A percentile compares a stretch with the other conserved stretches of the same genome.
These are phyloP conservation scores for Otatea glauca DNA, from an alignment of 176 grass and related monocot genomes.

Conservation along the genomic window DNA sequence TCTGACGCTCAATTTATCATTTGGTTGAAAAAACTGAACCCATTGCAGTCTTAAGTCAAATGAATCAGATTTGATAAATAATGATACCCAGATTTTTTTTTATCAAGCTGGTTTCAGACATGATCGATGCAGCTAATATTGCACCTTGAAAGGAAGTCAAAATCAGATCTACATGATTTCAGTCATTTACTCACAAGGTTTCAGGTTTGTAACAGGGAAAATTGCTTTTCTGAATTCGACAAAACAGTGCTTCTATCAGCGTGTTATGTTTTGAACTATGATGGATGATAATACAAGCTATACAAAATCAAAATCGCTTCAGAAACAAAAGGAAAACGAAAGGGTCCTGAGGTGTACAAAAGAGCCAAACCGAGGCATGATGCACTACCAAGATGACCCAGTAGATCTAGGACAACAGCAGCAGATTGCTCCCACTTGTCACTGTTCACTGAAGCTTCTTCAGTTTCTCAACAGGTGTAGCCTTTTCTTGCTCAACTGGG, in stretches of 20 bases:
- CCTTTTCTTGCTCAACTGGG: conserved; percentile 74
- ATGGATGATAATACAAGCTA: conserved; percentile 46
- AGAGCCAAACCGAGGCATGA: conserved; percentile 40
- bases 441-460: conserved; percentile 76
- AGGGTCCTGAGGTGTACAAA: conserved; percentile 33
- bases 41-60: conserved; percentile 6
- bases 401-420: conserved; percentile 43
- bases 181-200: conserved; percentile 18
- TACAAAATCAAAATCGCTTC: conserved; percentile 51
- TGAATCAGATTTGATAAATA: conserved; percentile 2
- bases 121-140: not conserved
- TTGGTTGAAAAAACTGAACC: conserved; percentile 17
- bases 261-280: conserved; percentile 42
- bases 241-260: conserved; percentile 36
- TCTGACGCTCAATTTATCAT: not conserved
- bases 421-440: conserved; percentile 23
- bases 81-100: not conserved
- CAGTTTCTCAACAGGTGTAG: conserved; percentile 42
- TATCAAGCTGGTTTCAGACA: not conserved
- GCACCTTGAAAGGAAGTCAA: not conserved
- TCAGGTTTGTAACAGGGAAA: conserved; percentile 31
- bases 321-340: conserved; percentile 35
- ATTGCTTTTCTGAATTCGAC: conserved; percentile 35
- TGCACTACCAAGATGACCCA: conserved; percentile 30
- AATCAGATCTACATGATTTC: conserved; percentile 36